Evolutionary conservation across 768 basidiomycete genomes (phyloP), one percentile per base, ranked within the genome.

Genomic region (Trametes cinnabarina): DNA sequence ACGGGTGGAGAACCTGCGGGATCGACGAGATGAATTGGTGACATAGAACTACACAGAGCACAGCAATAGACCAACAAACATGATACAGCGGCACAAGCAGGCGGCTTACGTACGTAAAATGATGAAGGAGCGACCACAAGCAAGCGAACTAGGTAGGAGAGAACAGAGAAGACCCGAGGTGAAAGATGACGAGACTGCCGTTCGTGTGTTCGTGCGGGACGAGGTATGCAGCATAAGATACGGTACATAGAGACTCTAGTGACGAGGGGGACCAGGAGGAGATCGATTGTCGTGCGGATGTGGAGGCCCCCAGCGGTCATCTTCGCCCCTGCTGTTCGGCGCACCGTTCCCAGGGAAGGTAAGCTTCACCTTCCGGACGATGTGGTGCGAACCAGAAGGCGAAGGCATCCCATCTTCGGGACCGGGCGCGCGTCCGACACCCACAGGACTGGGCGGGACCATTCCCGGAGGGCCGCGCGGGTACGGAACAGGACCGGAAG

Each of bases 61-160:
- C 48, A 55, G 51, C 49, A 55, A 53, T 28, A 44, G 48, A 47
- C 46, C 51, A 51, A 55, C 54, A 55, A 55, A 55, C 54, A 55
- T 49, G 43, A 60, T 55, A 60, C 48, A 60, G 60, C 43, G 55
- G 55, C 60, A 53, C 60, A 52, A 53, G 55, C 55, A 61, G 43
- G 51, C 32, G 35, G 23, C 37, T 43, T 39, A 28, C 47, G 55
- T 61, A 51, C 57, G 50, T 51, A 51, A 50, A 28, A 43, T 19
- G 11, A 47, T 44, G 39, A 32, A 39, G 47, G 35, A 23, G 48
- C 22, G 42, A 43, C 3, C 37, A 23, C 17, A 51, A 14, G 22
- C 20, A 22, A 35, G 19, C 10, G 26, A 39, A 28, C 19, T 2
- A 32, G 11, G 49, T 35, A 23, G 39, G 23, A 46, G 14, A 26